Evolutionary conservation across 2,329 filamentous ascomycete genomes (phyloP), one percentile per base, ranked within the genome.

Genomic region (Calonectria hongkongensis): DNA sequence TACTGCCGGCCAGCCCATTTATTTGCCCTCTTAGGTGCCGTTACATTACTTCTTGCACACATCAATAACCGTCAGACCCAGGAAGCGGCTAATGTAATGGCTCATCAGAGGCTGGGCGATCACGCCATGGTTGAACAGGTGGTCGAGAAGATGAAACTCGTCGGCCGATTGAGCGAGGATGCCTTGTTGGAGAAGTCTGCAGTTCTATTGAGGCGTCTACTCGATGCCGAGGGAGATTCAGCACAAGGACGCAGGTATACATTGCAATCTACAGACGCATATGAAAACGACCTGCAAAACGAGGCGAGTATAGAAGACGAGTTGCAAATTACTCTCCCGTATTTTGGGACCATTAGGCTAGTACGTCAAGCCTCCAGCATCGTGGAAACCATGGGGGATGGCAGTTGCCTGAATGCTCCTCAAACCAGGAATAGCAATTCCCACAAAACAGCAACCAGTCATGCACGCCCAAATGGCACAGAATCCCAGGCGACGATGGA

Each of bases 41-140:
- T 70, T 28, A 65, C 71, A 1, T 58, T 73, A 6, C 15, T 73
- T 13, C 45, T 70, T 2, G 48, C 67, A 13, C 71, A 73, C n/a
- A 56, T 73, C 36, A 50, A 64, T 36, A 33, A 28, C 5, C 67
- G 66, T 25, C 45, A 28, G 6, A 27, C 36, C 15, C 33, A 12
- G 9, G 18, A 27, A 16, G 21, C 27, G 16, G 43, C n/a, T 21
- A 56, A 67, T 21, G 8, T 48, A 0, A 39, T 70, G 9, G 63
- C 60, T 41, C 71, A 73, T 25, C 71, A 73, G 28, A 51, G 71
- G 10, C n/a, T 50, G 4, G 25, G 56, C 1, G 71, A 73, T 43
- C 71, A 39, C 12, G 63, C 67, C 27, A 68, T 68, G 54, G 16
- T 73, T n/a, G 71, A 73, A 3, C 47, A 70, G 30, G 56, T 41